Percentiles rank a stretch among this genome's conserved stretches.
These are phyloP conservation scores for Balakata baccata DNA, from an alignment of 345 rosid species.

Conservation along the genomic window DNA sequence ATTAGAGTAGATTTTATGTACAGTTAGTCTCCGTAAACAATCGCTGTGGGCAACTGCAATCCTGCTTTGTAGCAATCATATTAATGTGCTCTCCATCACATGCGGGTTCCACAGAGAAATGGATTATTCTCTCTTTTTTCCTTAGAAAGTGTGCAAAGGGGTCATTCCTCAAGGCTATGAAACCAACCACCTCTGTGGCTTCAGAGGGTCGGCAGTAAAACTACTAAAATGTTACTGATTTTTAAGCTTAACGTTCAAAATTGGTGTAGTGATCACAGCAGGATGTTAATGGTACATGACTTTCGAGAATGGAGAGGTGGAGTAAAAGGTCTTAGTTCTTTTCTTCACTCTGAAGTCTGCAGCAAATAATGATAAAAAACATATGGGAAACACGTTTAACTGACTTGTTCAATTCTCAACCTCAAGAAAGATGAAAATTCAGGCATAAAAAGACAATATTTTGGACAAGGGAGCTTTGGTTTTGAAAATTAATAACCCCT, in stretches of 20 bases:
- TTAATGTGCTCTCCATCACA: not conserved
- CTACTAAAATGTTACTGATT: no score
- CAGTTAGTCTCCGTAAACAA: not conserved
- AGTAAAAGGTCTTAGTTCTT: not conserved
- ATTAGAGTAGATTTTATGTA: not conserved
- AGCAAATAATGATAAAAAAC: not conserved
- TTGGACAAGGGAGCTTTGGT: not conserved
- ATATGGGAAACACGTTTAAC: no score
- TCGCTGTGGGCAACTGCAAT: not conserved
- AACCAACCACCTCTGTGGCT: no score
- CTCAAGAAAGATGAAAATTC: not conserved
- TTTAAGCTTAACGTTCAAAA: no score
- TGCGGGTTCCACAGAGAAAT: not conserved
- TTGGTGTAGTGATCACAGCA: no score
- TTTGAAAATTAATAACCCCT: no score
- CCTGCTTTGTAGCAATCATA: not conserved
- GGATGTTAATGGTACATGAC: not conserved
- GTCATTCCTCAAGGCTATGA: not conserved
- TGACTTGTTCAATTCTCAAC: not conserved
- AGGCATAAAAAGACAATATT: not conserved
- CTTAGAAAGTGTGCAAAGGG: not conserved
- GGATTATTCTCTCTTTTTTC: not conserved
- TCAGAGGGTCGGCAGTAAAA: no score
- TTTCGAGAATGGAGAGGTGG: conserved; percentile 15
- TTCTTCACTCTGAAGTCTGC: not conserved